Conservation (phyloP, 306 rosid genomes). For the Quercus dentata region DNA sequence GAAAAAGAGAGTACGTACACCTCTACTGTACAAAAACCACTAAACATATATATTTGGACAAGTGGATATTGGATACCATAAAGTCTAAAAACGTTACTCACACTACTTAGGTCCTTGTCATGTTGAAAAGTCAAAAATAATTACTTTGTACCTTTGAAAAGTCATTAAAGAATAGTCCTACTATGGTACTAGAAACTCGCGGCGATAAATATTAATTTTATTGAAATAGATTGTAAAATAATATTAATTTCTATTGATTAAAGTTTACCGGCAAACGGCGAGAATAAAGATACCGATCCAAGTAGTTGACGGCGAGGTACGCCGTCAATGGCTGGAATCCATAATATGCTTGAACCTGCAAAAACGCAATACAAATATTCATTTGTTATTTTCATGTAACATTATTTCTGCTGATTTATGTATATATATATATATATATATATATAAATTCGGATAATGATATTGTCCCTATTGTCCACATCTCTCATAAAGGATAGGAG, state of each 20-base stretch:
- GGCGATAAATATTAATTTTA: not conserved
- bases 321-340: constrained; percentile 91
- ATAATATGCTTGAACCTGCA: constrained; percentile 67
- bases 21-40: not conserved
- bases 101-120: not conserved
- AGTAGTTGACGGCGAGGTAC: constrained; percentile 89
- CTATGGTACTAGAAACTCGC: not conserved
- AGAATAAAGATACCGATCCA: constrained; percentile 85
- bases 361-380: not conserved
- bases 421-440: no score
- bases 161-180: not conserved
- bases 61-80: not conserved
- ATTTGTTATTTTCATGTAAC: no score
- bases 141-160: constrained; percentile 24
- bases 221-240: no score
- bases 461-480: no score
- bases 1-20: not conserved
- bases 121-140: constrained; percentile 50
- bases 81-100: no score
- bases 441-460: no score
- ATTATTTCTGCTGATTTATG: no score
- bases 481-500: no score
- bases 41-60: not conserved
- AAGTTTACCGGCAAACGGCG: constrained; percentile 81
- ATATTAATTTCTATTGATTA: not conserved